phyloP scores from a whole-genome alignment of 163 green algal genomes.

The Picocystis sp. region DNA sequence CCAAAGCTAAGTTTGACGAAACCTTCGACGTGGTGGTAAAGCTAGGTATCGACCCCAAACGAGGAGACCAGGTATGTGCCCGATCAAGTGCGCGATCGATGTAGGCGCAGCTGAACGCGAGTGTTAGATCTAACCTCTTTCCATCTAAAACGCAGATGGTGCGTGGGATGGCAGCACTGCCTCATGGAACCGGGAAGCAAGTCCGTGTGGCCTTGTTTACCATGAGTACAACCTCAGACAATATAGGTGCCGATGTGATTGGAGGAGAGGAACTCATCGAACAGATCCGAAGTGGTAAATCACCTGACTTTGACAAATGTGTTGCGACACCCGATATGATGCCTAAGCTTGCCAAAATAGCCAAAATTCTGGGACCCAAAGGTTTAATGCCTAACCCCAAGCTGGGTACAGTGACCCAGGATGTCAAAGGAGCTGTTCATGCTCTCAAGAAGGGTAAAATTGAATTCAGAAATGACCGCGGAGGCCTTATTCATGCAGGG shows the following conservation, averaged over 20 bases:
- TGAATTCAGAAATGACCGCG: constrained; percentile 25
- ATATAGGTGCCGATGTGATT: constrained; percentile 28
- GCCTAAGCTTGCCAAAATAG: constrained; percentile 22
- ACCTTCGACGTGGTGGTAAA: constrained; percentile 40
- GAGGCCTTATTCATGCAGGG: constrained; percentile 17
- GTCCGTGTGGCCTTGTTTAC: constrained; percentile 26
- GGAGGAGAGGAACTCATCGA: constrained; percentile 24
- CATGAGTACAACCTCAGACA: constrained; percentile 7
- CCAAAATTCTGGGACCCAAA: constrained; percentile 21
- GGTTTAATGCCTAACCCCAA: constrained; percentile 13
- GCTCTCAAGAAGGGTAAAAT: constrained; percentile 14
- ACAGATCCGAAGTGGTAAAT: constrained; percentile 12
- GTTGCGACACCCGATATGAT: constrained; percentile 26
- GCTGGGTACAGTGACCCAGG: constrained; percentile 5
- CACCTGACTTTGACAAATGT: constrained; percentile 25
- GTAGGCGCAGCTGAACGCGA: constrained; percentile 1
- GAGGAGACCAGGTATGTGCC: constrained; percentile 45
- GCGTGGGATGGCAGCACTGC: constrained; percentile 17
- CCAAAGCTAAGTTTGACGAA: constrained; percentile 26
- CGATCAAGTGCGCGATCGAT: background rate
- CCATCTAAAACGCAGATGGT: constrained; percentile 16
- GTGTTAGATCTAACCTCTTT: constrained; percentile 5
- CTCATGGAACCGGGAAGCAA: constrained; percentile 27
- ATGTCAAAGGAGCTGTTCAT: constrained; percentile 9
- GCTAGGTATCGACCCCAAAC: constrained; percentile 42